These are phyloP conservation scores for Aleurites moluccanus DNA, from an alignment of 441 rosid genomes.

Conservation along the genomic window DNA sequence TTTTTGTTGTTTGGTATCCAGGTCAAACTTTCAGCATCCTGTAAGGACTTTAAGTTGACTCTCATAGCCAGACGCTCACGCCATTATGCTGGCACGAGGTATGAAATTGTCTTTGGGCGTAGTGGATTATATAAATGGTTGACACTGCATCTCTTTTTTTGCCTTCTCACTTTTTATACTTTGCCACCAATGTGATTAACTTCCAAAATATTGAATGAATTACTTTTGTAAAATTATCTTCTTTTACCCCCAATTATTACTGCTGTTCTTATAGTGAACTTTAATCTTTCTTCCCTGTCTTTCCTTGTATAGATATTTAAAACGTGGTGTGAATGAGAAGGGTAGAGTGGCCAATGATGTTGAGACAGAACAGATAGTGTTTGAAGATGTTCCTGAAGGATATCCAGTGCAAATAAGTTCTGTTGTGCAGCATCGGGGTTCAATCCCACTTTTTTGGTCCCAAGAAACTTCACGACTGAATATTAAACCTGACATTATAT, in stretches of 20 bases:
- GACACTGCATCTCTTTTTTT: background rate
- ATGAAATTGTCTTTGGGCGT: constrained; percentile 6
- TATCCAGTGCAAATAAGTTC: constrained; percentile 81
- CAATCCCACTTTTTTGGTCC: constrained; percentile 99
- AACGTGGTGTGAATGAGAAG: constrained; percentile 92
- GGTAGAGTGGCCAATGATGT: constrained; percentile 99
- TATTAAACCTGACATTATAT: constrained; percentile 84
- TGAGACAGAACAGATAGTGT: constrained; percentile 95
- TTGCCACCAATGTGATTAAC: background rate
- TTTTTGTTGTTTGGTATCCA: constrained; percentile 28
- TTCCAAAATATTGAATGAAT: background rate
- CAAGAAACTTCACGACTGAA: constrained; percentile 97
- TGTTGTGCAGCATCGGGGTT: constrained; percentile 91
- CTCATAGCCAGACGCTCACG: constrained; percentile 97
- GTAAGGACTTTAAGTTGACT: constrained; percentile 71
- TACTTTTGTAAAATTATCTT: background rate
- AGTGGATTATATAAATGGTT: background rate
- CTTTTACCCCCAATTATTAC: too few relatives aligned
- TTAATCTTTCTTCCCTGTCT: constrained; percentile 10
- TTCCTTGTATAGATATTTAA: constrained; percentile 65
- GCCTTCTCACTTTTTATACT: background rate
- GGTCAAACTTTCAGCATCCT: constrained; percentile 69
- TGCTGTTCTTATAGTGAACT: background rate
- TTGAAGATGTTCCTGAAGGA: constrained; percentile 82
- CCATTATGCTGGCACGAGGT: constrained; percentile 99